phyloP scores from a whole-genome alignment of 2,329 filamentous ascomycete genomes.

The Monilinia fructicola region DNA sequence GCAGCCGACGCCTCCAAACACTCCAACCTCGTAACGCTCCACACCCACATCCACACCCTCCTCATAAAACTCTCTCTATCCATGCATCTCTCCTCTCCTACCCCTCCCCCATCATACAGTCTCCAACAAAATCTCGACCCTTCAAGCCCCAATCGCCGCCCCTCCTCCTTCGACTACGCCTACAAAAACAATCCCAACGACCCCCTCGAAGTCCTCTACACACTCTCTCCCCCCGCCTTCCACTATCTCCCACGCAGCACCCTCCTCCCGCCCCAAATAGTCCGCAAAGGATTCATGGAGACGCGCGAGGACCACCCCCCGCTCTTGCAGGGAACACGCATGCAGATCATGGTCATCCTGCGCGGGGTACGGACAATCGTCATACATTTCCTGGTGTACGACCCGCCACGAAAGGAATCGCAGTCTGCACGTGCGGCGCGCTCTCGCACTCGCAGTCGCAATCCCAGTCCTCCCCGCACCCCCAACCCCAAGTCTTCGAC shows the following conservation, averaged over 20 bases:
- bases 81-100: neutral
- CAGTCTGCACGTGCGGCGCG: neutral
- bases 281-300: slow-evolving; percentile 19
- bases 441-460: too few relatives aligned
- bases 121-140: too few relatives aligned
- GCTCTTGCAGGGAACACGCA: slow-evolving; percentile 28
- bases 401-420: neutral
- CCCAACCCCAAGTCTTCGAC: neutral
- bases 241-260: slow-evolving; percentile 21
- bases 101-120: neutral
- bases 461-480: too few relatives aligned
- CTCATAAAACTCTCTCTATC: neutral
- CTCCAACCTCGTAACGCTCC: slow-evolving; percentile 6
- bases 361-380: slow-evolving; percentile 23
- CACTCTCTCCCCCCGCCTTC: slow-evolving; percentile 26
- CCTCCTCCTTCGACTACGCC: neutral
- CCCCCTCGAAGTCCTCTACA: slow-evolving; percentile 29
- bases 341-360: slow-evolving; percentile 27
- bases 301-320: slow-evolving; percentile 26
- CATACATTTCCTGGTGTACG: slow-evolving; percentile 20
- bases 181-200: slow-evolving; percentile 12
- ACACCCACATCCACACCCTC: neutral
- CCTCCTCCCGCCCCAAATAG: slow-evolving; percentile 17
- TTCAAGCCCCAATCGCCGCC: neutral
- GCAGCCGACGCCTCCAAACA: slow-evolving; percentile 2